Percentiles rank a stretch among this genome's conserved stretches.
These are phyloP conservation scores for Pleurozium schreberi DNA, from an alignment of 225 moss, liverwort and hornwort genomes.

Conservation along the genomic window DNA sequence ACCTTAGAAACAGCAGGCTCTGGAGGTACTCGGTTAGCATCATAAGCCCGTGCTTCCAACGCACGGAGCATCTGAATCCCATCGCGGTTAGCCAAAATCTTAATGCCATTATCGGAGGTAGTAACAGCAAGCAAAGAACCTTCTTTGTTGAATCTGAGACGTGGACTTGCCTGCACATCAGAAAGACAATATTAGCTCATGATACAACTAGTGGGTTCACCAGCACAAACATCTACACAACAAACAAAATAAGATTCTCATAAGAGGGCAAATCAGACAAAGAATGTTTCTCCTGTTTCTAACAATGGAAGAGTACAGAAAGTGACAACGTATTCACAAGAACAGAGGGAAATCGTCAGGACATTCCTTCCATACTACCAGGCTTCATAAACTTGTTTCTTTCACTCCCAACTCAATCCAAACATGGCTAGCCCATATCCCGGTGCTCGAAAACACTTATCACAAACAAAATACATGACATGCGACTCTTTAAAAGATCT, in stretches of 20 bases:
- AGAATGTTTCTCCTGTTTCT: neutral
- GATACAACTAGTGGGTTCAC: neutral
- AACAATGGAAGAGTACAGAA: neutral
- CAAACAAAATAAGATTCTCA: neutral
- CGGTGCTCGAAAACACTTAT: too few relatives aligned
- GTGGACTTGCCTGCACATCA: slow-evolving; percentile 71
- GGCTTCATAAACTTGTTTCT: neutral
- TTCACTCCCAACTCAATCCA: neutral
- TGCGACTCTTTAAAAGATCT: neutral
- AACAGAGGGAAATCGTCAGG: neutral
- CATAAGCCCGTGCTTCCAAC: slow-evolving; percentile 77
- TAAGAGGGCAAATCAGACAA: neutral
- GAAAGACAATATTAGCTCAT: neutral
- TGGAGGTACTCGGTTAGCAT: slow-evolving; percentile 59
- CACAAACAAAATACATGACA: neutral
- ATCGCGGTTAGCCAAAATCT: slow-evolving; percentile 87
- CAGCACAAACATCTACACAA: neutral
- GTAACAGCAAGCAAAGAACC: slow-evolving; percentile 95
- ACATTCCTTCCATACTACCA: neutral
- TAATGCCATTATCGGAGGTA: slow-evolving; percentile 89
- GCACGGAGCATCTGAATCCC: slow-evolving; percentile 66
- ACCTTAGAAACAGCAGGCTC: slow-evolving; percentile 91
- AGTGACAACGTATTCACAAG: neutral
- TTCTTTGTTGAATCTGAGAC: slow-evolving; percentile 92
- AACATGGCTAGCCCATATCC: neutral